Conservation (phyloP, 129 eudicot genomes). For the Saussurea involucrata region DNA sequence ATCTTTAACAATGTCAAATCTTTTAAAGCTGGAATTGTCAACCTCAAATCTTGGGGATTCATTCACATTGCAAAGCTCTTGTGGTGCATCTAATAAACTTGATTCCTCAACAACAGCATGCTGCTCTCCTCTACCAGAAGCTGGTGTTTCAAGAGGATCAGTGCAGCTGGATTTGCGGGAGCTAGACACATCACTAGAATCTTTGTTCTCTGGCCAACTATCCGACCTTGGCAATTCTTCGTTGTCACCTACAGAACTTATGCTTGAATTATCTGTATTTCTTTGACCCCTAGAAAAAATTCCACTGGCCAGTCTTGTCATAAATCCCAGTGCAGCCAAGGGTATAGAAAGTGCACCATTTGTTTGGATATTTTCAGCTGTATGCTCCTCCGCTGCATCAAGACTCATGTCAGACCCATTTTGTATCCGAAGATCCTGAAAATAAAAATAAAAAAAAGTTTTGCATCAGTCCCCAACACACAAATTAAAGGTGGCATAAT, state of each 20-base stretch:
- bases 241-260: slow-evolving; percentile 37
- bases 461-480: neutral
- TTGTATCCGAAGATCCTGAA: slow-evolving; percentile 53
- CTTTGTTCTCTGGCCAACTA: slow-evolving; percentile 22
- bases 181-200: slow-evolving; percentile 24
- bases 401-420: slow-evolving; percentile 38
- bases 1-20: slow-evolving; percentile 85
- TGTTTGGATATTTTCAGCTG: slow-evolving; percentile 51
- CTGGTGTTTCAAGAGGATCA: slow-evolving; percentile 27
- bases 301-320: slow-evolving; percentile 82
- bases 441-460: neutral
- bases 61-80: slow-evolving; percentile 36
- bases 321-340: slow-evolving; percentile 69
- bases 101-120: slow-evolving; percentile 30
- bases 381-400: slow-evolving; percentile 53
- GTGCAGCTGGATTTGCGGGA: slow-evolving; percentile 36
- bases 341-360: slow-evolving; percentile 82
- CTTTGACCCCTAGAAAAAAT: slow-evolving; percentile 78
- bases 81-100: slow-evolving; percentile 33
- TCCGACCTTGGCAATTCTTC: slow-evolving; percentile 32
- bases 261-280: slow-evolving; percentile 33
- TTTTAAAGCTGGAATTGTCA: slow-evolving; percentile 47
- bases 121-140: slow-evolving; percentile 31
- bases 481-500: neutral
- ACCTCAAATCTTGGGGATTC: slow-evolving; percentile 31